Evolutionary conservation across 1,139 yeast species (phyloP).

Genomic region (Taphrina flavorubra): DNA sequence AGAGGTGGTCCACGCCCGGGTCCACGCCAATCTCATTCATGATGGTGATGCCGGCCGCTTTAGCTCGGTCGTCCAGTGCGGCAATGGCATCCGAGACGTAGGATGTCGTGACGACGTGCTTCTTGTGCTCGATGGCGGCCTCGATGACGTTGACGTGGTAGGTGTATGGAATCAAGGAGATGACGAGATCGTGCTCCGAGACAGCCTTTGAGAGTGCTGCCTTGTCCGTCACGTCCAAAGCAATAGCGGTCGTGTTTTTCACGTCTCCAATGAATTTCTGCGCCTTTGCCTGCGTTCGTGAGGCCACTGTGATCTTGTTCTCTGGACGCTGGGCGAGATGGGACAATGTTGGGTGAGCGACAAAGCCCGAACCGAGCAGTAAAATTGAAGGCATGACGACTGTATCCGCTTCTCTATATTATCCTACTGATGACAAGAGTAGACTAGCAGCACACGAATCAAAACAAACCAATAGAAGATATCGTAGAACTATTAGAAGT

Average conservation of each 20-base stretch:
- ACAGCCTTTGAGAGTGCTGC: constrained; percentile 78
- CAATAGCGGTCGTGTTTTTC: constrained; percentile 72
- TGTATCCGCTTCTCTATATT: neutral
- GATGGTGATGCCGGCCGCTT: constrained; percentile 84
- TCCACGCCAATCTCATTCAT: constrained; percentile 95
- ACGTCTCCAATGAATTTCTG: constrained; percentile 76
- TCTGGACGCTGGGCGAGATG: constrained; percentile 77
- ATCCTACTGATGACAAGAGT: too few relatives aligned
- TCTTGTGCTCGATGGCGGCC: constrained; percentile 88
- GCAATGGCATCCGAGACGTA: constrained; percentile 91
- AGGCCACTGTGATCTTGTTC: constrained; percentile 90
- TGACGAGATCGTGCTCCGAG: constrained; percentile 78
- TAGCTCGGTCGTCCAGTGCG: constrained; percentile 76
- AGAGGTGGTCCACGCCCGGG: constrained; percentile 97
- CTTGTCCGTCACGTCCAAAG: constrained; percentile 84
- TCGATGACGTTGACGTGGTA: constrained; percentile 92
- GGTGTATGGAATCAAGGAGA: constrained; percentile 94
- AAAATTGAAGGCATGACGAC: constrained; percentile 40
- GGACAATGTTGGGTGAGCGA: constrained; percentile 97
- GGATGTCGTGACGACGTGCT: constrained; percentile 93
- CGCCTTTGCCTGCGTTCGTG: constrained; percentile 89
- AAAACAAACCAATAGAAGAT: too few relatives aligned
- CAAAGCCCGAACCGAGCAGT: constrained; percentile 73
- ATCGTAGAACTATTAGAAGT: neutral
- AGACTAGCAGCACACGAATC: too few relatives aligned